Evolutionary conservation across 2,329 filamentous ascomycete species (phyloP).

Genomic region (Alternaria ethzedia): DNA sequence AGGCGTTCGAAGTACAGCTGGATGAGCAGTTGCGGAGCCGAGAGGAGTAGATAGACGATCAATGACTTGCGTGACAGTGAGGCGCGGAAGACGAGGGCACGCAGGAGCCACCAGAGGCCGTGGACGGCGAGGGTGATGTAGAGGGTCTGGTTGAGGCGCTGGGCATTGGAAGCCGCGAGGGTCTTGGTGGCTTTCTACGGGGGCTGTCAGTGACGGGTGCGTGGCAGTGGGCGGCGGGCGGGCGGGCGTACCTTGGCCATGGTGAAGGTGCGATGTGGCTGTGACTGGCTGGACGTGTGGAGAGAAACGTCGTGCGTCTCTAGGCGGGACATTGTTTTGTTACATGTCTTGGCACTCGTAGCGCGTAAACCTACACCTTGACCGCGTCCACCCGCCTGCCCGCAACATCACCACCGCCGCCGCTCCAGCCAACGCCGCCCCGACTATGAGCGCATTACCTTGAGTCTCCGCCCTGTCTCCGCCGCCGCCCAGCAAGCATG

Average conservation of each 20-base stretch:
- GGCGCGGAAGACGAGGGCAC: conserved; percentile 68
- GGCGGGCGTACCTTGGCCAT: conserved; percentile 9
- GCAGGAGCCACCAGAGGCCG: conserved; percentile 73
- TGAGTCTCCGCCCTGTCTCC: conserved; percentile 13
- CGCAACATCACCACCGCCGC: conserved; percentile 3
- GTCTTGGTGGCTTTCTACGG: conserved; percentile 61
- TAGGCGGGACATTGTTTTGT: neutral
- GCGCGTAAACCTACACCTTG: conserved; percentile 10
- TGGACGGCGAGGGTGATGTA: conserved; percentile 76
- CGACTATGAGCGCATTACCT: conserved; percentile 10
- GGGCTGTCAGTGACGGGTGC: conserved; percentile 34
- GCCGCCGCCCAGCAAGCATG: conserved; percentile 51
- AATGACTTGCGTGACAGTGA: conserved; percentile 61
- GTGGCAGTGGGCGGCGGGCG: too few species aligned
- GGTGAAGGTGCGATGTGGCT: conserved; percentile 1
- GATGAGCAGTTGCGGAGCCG: conserved; percentile 76
- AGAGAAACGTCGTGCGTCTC: neutral
- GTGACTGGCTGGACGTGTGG: neutral
- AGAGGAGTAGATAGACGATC: conserved; percentile 73
- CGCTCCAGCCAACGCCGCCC: neutral
- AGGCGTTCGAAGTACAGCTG: conserved; percentile 86
- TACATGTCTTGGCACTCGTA: neutral
- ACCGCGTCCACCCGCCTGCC: conserved; percentile 12
- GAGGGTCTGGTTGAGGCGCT: conserved; percentile 81
- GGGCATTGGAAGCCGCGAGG: conserved; percentile 78